Evolutionary conservation across 139 green algal genomes (phyloP), one percentile per base, ranked within the genome.

Genomic region (Chlamydomonas applanata): DNA sequence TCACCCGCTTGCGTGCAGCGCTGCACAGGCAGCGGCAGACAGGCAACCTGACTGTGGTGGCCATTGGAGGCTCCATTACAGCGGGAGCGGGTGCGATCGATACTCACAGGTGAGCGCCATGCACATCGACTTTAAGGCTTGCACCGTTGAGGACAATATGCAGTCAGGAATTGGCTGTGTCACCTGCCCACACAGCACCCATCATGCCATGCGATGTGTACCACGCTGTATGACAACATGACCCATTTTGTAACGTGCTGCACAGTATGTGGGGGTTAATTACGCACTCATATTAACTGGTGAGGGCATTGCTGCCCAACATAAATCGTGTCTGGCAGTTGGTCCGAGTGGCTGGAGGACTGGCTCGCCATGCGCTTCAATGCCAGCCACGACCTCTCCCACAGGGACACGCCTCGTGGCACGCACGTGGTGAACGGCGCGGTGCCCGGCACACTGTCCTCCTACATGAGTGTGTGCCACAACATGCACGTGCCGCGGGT

Each of bases 401-500:
- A 20, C 59, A 34, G 25, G 3, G 59, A 25, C 3, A 14, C 20
- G 20, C 59, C 59, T 3, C 20, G 74, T 11, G 11, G 40, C 25
- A 17, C 71, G 2, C 49, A 29, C 0, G 25, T 81, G 33, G n/a
- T n/a, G 40, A 86, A 86, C 34, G 76, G 81, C 24, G 75, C 72
- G 0, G 76, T 83, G 46, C 81, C 76, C 1, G 76, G 56, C 22
- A 75, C 72, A 2, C 68, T 63, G 19, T 77, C 56, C 11, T 72
- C 79, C 45, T 52, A 53, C 33, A 53, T 69, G 62, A 29, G 14
- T 22, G 65, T 46, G 40, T 85, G 80, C 75, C 33, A 79, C 49
- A 73, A 82, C 46, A 72, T 65, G 69, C 75, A 82, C 59, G 72
- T 86, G 35, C 65, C 69, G 7, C 19, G 32, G 66, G 53, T 62